Base-by-base conservation (phyloP, 2,329 filamentous ascomycete species). In the Stenocarpella maydis region DNA sequence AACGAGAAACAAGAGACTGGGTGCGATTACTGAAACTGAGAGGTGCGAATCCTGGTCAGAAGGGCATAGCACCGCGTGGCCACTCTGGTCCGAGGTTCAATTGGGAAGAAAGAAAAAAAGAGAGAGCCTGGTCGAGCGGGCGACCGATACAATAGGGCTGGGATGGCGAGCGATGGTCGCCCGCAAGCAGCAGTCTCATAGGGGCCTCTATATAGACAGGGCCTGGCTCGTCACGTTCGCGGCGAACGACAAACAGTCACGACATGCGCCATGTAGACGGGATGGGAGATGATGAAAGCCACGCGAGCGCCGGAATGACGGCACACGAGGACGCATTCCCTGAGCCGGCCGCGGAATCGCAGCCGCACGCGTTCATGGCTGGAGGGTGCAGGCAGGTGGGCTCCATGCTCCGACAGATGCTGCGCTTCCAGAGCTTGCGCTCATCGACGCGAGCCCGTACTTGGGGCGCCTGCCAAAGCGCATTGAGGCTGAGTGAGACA, bases 321-420 rank as follows among this genome's bases (percentile, higher is more conserved):
- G 55, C 69, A 71, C 65, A 72, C 72, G 73, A 69, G 65, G 26
- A 28, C 26, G 64, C 74, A 72, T 73, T 73, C 72, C 70, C 63
- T 37, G 49, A 45, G 31, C n/a, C 45, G 49, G 53, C 49, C n/a
- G 45, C 66, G 58, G 54, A 65, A 47, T 14, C 14, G 41, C n/a
- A 55, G 15, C 41, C 49, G 14, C 37, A 41, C 49, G n/a, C 37
- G 50, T 9, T 43, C 37, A 19, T 21, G 7, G 3, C n/a, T 26
- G 37, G 9, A 39, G 24, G 1, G 21, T n/a, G 28, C n/a, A 12
- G 28, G 19, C 50, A 26, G 34, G 7, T n/a, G 3, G 24, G 12
- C 26, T 34, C 8, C 4, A 15, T 37, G 4, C 10, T 6, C 12
- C 52, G 31, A 19, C 17, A 14, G 55, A 19, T 28, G 21, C 34